Evolutionary conservation across 106 monocot species (phyloP), one percentile per base, ranked within the genome.

Genomic region (Narthecium ossifragum): DNA sequence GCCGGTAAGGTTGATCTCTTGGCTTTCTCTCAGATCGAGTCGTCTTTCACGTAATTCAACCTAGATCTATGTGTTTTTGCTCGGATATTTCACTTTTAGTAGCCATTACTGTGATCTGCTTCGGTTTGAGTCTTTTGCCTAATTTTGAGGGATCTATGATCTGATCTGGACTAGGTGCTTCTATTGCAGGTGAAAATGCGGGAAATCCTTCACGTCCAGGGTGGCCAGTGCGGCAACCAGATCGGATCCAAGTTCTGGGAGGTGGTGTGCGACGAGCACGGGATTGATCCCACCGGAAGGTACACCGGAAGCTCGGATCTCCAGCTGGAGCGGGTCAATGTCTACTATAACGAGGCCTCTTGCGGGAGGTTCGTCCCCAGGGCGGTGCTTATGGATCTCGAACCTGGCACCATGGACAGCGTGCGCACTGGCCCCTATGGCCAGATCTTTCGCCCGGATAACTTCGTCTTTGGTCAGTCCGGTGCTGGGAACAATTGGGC

Each of bases 401-500:
- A 61, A 15, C 61, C 61, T 61, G 61, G 46, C 26, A 61, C 61
- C 61, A 61, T 61, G 61, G 61, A 61, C 45, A 43, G 41, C 27
- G 61, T 61, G 2, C 61, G 61, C 27, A 61, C 61, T 61, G 61
- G 61, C 13, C 61, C 61, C 8, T 61, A 61, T 47, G 61, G 41
- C 46, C 61, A 61, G 26, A 46, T 61, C 46, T 61, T 61, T 28
- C 23, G 61, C 2, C 61, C 61, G 8, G 61, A 61, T 29, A 61
- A 61, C 29, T 61, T 61, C 34, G 61, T 61, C 15, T 61, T 61
- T 46, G 61, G 61, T 3, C 61, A 61, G 43, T 61, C 61, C 14
- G 61, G 61, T 7, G 61, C 61, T 28, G 61, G 61, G 45, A 61
- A 61, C 45, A 61, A 61, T 46, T 61, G 61, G 61, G 61, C 61